A percentile compares a stretch with the other conserved stretches of the same genome.
Conservation (phyloP, 2,329 filamentous ascomycete species). For the Penicillium frequentans region DNA sequence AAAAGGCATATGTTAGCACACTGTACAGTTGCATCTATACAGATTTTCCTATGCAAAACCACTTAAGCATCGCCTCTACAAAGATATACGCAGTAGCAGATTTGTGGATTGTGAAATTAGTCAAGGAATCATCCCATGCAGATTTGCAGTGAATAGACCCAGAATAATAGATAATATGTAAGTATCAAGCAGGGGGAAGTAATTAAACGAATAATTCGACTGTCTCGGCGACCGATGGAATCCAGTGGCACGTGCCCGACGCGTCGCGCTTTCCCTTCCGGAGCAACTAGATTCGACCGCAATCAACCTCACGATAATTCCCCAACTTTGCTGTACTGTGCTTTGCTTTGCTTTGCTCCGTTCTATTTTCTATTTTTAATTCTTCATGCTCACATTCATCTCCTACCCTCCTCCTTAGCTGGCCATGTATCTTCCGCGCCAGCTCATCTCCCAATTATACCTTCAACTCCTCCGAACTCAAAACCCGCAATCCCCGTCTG, state of each 20-base stretch:
- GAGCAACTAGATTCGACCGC: not conserved
- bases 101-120: not conserved
- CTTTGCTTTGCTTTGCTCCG: not conserved
- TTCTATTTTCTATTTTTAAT: slow-evolving; percentile 16
- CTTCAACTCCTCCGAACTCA: slow-evolving; percentile 80
- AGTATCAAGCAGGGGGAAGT: slow-evolving; percentile 6
- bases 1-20: too few relatives aligned
- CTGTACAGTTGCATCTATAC: too few relatives aligned
- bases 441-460: slow-evolving; percentile 87
- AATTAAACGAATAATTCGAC: slow-evolving; percentile 1
- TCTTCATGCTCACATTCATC: slow-evolving; percentile 22
- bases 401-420: slow-evolving; percentile 16
- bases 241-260: slow-evolving; percentile 27
- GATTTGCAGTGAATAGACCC: not conserved
- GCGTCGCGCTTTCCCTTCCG: slow-evolving; percentile 24
- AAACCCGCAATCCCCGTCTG: slow-evolving; percentile 86
- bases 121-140: not conserved
- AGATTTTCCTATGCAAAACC: too few relatives aligned
- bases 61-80: too few relatives aligned
- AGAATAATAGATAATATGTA: not conserved
- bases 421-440: slow-evolving; percentile 90
- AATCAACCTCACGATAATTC: slow-evolving; percentile 2
- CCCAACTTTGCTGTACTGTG: not conserved
- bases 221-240: slow-evolving; percentile 26
- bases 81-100: not conserved